A percentile compares a stretch with the other conserved stretches of the same genome.
phyloP scores from a whole-genome alignment of 2,329 filamentous ascomycete species.

The Penicillium polonicum region DNA sequence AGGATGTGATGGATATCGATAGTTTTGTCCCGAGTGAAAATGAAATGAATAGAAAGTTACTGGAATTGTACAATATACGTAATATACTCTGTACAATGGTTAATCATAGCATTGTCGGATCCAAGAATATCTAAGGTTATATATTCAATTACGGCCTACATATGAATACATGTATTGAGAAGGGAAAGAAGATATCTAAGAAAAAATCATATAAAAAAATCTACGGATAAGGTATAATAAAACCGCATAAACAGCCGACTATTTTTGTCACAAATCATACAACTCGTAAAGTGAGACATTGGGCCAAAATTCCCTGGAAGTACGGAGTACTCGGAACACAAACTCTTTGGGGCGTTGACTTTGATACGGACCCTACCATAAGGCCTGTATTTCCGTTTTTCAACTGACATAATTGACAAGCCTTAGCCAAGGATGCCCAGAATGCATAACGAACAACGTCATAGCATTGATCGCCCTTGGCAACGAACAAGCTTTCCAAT shows the following conservation, averaged over 20 bases:
- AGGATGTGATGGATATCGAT: neutral
- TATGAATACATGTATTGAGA: neutral
- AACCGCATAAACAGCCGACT: neutral
- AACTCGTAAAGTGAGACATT: neutral
- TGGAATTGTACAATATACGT: neutral
- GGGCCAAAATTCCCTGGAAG: no score
- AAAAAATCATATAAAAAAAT: neutral
- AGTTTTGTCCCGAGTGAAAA: neutral
- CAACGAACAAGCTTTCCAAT: slow-evolving; percentile 9
- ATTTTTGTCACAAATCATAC: neutral
- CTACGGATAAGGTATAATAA: neutral
- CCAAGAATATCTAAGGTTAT: no score
- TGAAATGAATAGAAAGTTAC: neutral
- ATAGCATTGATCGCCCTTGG: slow-evolving; percentile 8
- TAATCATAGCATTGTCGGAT: no score
- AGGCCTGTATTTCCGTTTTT: neutral
- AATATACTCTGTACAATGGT: neutral
- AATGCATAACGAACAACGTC: neutral
- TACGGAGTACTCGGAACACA: neutral
- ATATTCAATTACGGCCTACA: no score
- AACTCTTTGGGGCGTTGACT: neutral
- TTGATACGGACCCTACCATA: neutral
- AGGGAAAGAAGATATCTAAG: neutral
- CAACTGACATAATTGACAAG: neutral
- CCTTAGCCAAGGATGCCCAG: slow-evolving; percentile 5